Conservation (phyloP, 352 stramenopile species). For the Phytophthora meadii region DNA sequence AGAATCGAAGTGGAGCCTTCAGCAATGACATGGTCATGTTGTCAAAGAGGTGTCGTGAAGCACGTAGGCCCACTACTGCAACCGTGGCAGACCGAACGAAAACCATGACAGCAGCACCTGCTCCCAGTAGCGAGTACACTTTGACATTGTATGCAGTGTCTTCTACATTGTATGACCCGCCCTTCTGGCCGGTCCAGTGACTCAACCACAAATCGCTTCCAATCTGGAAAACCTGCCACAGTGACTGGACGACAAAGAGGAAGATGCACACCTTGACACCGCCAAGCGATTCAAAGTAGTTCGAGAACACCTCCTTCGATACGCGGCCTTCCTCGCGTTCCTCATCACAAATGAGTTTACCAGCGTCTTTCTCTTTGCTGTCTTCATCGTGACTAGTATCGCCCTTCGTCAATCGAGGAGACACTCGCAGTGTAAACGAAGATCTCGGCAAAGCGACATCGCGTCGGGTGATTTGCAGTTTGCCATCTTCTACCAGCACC, state of each 20-base stretch:
- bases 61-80: conserved; percentile 36
- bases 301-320: conserved; percentile 42
- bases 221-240: conserved; percentile 44
- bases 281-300: conserved; percentile 55
- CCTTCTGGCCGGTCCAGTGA: conserved; percentile 42
- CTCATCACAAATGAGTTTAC: conserved; percentile 48
- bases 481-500: conserved; percentile 36
- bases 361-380: conserved; percentile 6
- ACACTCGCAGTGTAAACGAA: conserved; percentile 17
- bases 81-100: conserved; percentile 38
- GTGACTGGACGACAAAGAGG: conserved; percentile 19
- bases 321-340: conserved; percentile 49
- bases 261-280: conserved; percentile 30
- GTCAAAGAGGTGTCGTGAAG: conserved; percentile 76
- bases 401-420: background rate
- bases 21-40: conserved; percentile 85
- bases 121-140: conserved; percentile 37
- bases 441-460: conserved; percentile 9
- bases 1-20: conserved; percentile 89
- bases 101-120: conserved; percentile 34
- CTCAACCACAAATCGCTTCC: conserved; percentile 36
- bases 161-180: conserved; percentile 18
- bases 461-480: conserved; percentile 14
- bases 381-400: conserved; percentile 1
- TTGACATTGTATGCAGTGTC: conserved; percentile 30